Conservation (phyloP, 495 filamentous ascomycete genomes). For the Neohortaea acidophila region DNA sequence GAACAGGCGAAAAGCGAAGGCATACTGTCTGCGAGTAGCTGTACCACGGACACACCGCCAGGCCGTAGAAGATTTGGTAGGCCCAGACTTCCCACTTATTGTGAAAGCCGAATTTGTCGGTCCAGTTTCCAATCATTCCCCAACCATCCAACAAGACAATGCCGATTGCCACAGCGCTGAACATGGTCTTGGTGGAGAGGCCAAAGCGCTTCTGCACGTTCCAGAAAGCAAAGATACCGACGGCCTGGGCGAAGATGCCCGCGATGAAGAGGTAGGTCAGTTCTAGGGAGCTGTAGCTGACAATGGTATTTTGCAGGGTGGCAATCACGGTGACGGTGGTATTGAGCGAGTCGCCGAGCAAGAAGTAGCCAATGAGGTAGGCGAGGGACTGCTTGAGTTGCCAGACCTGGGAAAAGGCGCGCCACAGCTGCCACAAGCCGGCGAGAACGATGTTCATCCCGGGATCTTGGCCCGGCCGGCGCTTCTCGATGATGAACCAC, state of each 20-base stretch:
- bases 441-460: conserved; percentile 34
- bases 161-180: conserved; percentile 39
- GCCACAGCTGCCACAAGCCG: conserved; percentile 42
- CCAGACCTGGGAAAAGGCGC: conserved; percentile 44
- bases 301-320: conserved; percentile 46
- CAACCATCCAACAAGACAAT: conserved; percentile 47
- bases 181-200: conserved; percentile 46
- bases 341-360: conserved; percentile 48
- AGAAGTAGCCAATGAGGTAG: conserved; percentile 51
- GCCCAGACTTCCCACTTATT: conserved; percentile 39
- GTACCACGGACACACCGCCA: conserved; percentile 55
- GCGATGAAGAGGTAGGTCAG: conserved; percentile 49
- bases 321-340: conserved; percentile 53
- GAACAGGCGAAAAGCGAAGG: background rate
- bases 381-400: conserved; percentile 47
- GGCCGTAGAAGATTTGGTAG: conserved; percentile 48
- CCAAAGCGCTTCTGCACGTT: conserved; percentile 36
- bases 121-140: conserved; percentile 57
- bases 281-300: conserved; percentile 44
- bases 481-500: conserved; percentile 50
- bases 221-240: conserved; percentile 50
- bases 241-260: conserved; percentile 45
- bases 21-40: conserved; percentile 43
- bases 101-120: conserved; percentile 44
- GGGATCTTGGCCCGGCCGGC: conserved; percentile 39